Percentiles rank a stretch among this genome's conserved stretches.
Evolutionary conservation across 129 eudicot genomes (phyloP).

Genomic region (Centella asiatica): DNA sequence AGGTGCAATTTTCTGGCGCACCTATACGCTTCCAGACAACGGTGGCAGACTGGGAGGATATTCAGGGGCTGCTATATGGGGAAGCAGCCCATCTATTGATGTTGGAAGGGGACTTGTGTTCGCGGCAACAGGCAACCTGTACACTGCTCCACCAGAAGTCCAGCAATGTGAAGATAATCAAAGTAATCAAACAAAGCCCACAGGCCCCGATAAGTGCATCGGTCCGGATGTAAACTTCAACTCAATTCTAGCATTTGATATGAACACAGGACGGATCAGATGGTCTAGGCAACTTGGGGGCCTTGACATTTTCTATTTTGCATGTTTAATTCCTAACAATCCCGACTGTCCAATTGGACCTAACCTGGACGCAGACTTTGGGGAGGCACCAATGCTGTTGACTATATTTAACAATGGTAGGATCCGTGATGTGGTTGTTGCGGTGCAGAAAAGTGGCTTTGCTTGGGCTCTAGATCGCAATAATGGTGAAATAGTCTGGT

Average conservation of each 20-base stretch:
- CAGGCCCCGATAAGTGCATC: constrained; percentile 40
- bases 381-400: constrained; percentile 73
- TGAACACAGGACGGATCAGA: constrained; percentile 37
- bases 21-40: constrained; percentile 64
- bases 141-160: constrained; percentile 50
- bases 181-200: constrained; percentile 50
- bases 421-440: constrained; percentile 48
- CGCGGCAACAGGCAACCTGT: constrained; percentile 60
- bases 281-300: constrained; percentile 64
- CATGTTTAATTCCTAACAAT: constrained; percentile 43
- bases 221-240: constrained; percentile 47
- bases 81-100: constrained; percentile 74
- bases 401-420: constrained; percentile 23
- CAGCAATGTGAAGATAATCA: constrained; percentile 50
- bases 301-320: constrained; percentile 53
- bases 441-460: constrained; percentile 75
- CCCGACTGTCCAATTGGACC: constrained; percentile 82
- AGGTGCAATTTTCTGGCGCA: constrained; percentile 61
- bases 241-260: constrained; percentile 55
- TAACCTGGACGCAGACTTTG: constrained; percentile 73
- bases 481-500: constrained; percentile 61
- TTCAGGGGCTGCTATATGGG: constrained; percentile 75
- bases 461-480: constrained; percentile 80
- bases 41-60: constrained; percentile 44
- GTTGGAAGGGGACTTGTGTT: constrained; percentile 31